These are phyloP conservation scores for Gossypium anomalum DNA, from an alignment of 345 rosid species.

Conservation along the genomic window DNA sequence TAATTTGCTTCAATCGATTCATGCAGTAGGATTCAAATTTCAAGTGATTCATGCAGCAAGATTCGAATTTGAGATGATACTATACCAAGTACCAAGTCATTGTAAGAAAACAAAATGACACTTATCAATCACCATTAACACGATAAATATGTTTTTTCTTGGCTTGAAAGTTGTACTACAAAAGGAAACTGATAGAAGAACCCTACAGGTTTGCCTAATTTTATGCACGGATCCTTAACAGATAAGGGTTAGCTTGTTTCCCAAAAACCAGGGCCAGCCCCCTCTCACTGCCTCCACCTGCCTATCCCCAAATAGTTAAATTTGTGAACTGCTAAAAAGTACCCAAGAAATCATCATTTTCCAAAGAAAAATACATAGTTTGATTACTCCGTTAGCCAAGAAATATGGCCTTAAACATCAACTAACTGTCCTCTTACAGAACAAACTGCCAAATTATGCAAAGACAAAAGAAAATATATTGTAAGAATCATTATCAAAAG, in stretches of 20 bases:
- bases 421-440: too few species aligned
- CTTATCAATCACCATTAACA: not conserved
- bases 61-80: not conserved
- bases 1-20: too few species aligned
- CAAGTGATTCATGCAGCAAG: not conserved
- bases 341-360: too few species aligned
- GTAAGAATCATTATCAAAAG: not conserved
- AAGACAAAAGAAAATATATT: not conserved
- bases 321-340: too few species aligned
- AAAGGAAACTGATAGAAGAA: not conserved
- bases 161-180: not conserved
- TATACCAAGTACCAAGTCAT: not conserved
- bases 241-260: not conserved
- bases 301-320: too few species aligned
- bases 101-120: not conserved
- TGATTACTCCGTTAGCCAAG: too few species aligned
- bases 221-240: not conserved
- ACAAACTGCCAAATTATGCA: not conserved
- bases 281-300: too few species aligned
- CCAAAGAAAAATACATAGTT: too few species aligned
- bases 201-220: not conserved
- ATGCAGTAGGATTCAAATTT: too few species aligned
- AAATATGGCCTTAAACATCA: too few species aligned
- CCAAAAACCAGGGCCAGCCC: not conserved
- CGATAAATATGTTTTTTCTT: not conserved